Evolutionary conservation across 352 stramenopile genomes (phyloP), one percentile per base, ranked within the genome.

Genomic region (Pythium sp.): DNA sequence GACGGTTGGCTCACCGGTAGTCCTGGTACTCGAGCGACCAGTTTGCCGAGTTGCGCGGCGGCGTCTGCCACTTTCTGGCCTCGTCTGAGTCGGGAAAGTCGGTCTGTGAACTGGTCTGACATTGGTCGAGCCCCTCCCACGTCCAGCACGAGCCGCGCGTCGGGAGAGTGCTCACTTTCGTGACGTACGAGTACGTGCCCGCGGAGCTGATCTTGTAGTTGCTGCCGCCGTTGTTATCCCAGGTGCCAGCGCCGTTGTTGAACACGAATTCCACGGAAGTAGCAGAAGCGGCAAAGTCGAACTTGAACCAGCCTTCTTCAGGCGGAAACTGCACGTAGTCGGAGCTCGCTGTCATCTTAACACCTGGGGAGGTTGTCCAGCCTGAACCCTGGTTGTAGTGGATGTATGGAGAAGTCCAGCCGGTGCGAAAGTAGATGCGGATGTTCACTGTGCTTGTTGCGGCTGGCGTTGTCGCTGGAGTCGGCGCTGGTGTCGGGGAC

Each of bases 41-140:
- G 6, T 30, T 58, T 5, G 67, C 69, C 4, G 71, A 24, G 49
- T 86, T 80, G 36, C 74, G 73, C 20, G 78, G 62, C 15, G 76
- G 74, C 14, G 78, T 86, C 71, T 86, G 78, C 75, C 76, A 86
- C 51, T 72, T 79, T 32, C 78, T 70, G 2, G 61, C 43, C n/a
- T 86, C 78, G 20, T 78, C 69, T 3, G 68, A 62, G 3, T 67
- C 36, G 0, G 69, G 68, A 0, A 69, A 54, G 18, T 65, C 58
- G 7, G 61, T 76, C 36, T 76, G 64, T 18, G 65, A 41, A 12
- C 18, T 70, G 14, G 58, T 58, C 43, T 54, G 58, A 64, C 73
- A 79, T 4, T 72, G 72, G 47, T 76, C 71, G 9, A 65, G 41
- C 6, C 73, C 72, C 28, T 80, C 73, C 47, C 71, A 79, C 18